Base-by-base conservation (phyloP, 2,329 filamentous ascomycete genomes). In the Apiospora marii region DNA sequence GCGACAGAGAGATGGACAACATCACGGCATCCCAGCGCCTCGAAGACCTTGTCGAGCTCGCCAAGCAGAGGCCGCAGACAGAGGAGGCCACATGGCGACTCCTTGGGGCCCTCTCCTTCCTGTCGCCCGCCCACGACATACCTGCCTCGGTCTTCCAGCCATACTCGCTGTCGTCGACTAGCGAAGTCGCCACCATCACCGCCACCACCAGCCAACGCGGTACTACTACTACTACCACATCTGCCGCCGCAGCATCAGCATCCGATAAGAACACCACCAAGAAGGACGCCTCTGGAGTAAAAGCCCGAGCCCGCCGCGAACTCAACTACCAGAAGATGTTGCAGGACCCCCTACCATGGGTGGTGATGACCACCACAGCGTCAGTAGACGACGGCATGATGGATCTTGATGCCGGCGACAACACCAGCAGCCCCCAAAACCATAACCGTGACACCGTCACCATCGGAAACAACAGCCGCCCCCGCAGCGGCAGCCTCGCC, bases 51-150 rank as follows among this genome's bases (percentile, higher is more conserved):
- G 34, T 19, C 34, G 34, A 41, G 19, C 34, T 64, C 34, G 19
- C 58, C 58, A 37, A 3, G 30, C 58, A 64, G 34, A 41, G 58
- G 58, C 58, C 58, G 34, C 34, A 64, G 34, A 41, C 58, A 10
- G 34, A 41, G 34, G 58, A 64, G 19, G 58, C 34, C 58, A 64
- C 58, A 64, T 64, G 58, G 58, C 58, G 58, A 10, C 58, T 64
- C 0, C 34, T 64, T 19, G 58, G 58, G 0, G 58, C 58, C 22
- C 58, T 64, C 19, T 64, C 58, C 8, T 64, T 64, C 34, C 12
- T 64, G 34, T 64, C 58, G 30, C 58, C 58, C 8, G 34, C 6
- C 10, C 58, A 64, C 10, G 8, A 10, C 34, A n/a, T 64, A n/a
- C 58, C 58, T 3, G 14, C 34, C 34, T n/a, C 34, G 19, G 10